Evolutionary conservation across 306 rosid species (phyloP).

Genomic region (Betula pendula): DNA sequence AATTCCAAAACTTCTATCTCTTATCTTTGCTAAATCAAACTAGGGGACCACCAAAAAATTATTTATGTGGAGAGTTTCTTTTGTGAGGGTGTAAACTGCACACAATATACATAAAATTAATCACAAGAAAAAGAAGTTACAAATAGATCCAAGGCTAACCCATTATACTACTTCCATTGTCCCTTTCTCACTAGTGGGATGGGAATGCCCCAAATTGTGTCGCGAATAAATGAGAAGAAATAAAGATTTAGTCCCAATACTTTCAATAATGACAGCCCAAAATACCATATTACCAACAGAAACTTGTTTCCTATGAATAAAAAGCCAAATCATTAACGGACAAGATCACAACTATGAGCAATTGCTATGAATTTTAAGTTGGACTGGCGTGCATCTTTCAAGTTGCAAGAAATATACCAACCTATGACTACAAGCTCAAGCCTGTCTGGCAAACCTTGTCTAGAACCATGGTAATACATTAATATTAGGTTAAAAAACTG

Average conservation of each 20-base stretch:
- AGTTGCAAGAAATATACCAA: constrained; percentile 13
- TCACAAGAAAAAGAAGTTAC: not conserved
- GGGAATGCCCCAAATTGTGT: not conserved
- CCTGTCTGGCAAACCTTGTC: constrained; percentile 9
- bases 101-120: not conserved
- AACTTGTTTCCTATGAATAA: not conserved
- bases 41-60: not conserved
- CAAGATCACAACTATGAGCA: not conserved
- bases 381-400: not conserved
- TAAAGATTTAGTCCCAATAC: not conserved
- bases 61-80: not conserved
- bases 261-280: not conserved
- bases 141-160: not conserved
- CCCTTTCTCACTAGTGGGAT: not conserved
- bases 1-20: not conserved
- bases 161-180: not conserved
- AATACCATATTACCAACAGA: not conserved
- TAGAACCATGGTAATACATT: not conserved
- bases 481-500: constrained; percentile 9
- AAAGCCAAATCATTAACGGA: not conserved
- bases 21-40: not conserved
- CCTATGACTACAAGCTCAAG: constrained; percentile 7
- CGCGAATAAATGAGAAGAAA: not conserved
- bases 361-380: not conserved
- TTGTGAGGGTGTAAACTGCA: not conserved